These are phyloP conservation scores for Cercospora canescens DNA, from an alignment of 2,329 filamentous ascomycete genomes.

Conservation along the genomic window DNA sequence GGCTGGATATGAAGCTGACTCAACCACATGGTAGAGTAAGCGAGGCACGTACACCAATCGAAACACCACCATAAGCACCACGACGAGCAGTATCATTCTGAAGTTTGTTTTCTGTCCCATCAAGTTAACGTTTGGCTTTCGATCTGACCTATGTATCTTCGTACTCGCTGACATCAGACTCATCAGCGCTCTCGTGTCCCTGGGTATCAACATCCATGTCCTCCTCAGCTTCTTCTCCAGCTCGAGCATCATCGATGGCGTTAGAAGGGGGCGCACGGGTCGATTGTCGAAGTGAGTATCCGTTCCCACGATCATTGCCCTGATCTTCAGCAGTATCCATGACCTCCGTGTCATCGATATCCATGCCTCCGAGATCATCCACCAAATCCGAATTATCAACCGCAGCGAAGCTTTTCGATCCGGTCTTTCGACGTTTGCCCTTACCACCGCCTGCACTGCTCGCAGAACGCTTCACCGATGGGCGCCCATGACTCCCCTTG, in stretches of 20 bases:
- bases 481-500: background rate
- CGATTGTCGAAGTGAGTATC: background rate
- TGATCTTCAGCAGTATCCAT: background rate
- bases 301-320: background rate
- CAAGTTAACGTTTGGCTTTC: background rate
- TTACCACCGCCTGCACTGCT: background rate
- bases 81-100: too few relatives aligned
- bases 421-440: background rate
- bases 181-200: background rate
- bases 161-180: slow-evolving; percentile 1
- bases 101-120: background rate
- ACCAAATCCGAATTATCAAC: background rate
- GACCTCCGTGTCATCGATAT: background rate
- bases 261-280: background rate
- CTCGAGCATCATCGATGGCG: background rate
- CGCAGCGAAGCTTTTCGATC: background rate
- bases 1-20: background rate
- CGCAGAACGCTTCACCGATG: background rate
- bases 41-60: background rate
- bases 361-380: background rate
- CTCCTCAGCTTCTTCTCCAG: background rate
- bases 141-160: background rate
- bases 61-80: background rate
- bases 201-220: background rate
- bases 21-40: background rate